Evolutionary conservation across 345 rosid genomes (phyloP).

Genomic region (Pugionium cornutum): DNA sequence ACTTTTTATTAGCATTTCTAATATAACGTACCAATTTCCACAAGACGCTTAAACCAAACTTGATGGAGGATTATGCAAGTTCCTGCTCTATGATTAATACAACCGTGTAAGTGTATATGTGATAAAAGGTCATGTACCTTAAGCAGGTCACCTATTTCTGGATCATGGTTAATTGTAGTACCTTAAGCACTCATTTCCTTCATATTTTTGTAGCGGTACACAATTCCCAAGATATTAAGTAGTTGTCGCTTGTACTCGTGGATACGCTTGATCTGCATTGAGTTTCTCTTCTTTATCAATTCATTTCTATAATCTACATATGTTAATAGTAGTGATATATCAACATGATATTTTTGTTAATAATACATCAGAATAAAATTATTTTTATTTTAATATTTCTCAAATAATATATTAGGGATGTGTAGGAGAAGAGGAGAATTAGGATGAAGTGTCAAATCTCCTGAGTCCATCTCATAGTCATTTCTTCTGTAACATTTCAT

Average conservation of each 20-base stretch:
- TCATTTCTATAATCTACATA: constrained; percentile 79
- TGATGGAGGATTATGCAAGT: too few species aligned
- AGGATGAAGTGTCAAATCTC: too few species aligned
- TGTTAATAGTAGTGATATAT: too few species aligned
- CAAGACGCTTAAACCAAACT: too few species aligned
- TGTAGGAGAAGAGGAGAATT: too few species aligned
- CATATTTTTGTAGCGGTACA: constrained; percentile 74
- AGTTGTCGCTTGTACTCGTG: constrained; percentile 84
- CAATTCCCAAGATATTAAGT: constrained; percentile 75
- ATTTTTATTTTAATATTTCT: too few species aligned
- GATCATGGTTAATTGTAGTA: constrained; percentile 65
- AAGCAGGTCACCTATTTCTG: constrained; percentile 71
- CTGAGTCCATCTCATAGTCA: too few species aligned
- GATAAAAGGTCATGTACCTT: constrained; percentile 57
- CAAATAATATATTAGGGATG: too few species aligned
- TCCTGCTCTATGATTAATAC: too few species aligned
- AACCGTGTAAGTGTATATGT: not conserved
- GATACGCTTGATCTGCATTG: constrained; percentile 69
- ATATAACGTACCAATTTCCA: not conserved
- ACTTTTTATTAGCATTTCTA: constrained; percentile 6
- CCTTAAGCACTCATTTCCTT: constrained; percentile 67
- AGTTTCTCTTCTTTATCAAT: constrained; percentile 69
- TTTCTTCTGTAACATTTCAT: too few species aligned
- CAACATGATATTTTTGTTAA: too few species aligned
- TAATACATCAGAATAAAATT: too few species aligned